A percentile compares a stretch with the other conserved stretches of the same genome.
These are phyloP conservation scores for Elongisporangium senticosum DNA, from an alignment of 352 stramenopile genomes.

Conservation along the genomic window DNA sequence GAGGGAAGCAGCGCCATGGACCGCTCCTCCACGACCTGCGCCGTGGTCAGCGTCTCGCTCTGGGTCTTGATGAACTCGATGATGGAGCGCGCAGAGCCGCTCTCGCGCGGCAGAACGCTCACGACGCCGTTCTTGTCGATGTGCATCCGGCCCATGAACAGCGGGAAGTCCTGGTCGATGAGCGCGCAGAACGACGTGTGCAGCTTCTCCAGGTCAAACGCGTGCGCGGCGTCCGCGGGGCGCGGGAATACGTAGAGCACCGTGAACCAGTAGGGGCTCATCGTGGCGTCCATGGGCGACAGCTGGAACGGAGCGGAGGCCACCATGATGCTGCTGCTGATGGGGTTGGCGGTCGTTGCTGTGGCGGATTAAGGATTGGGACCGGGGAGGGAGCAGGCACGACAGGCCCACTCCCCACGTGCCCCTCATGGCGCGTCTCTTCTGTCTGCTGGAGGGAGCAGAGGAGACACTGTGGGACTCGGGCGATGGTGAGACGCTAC, in stretches of 20 bases:
- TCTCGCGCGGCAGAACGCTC: constrained; percentile 21
- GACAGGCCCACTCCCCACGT: too few relatives aligned
- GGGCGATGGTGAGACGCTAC: too few relatives aligned
- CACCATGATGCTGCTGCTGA: constrained; percentile 1
- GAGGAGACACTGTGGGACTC: too few relatives aligned
- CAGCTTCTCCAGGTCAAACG: constrained; percentile 37
- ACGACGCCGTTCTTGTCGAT: constrained; percentile 24
- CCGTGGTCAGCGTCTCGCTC: constrained; percentile 16
- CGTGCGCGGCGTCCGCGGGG: neutral
- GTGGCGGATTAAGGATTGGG: too few relatives aligned
- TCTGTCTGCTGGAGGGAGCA: too few relatives aligned
- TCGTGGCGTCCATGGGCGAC: constrained; percentile 46
- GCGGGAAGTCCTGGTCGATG: constrained; percentile 41
- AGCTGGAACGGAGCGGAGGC: constrained; percentile 12
- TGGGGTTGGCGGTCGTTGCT: too few relatives aligned
- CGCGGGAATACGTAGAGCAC: constrained; percentile 47
- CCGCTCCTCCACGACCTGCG: constrained; percentile 19
- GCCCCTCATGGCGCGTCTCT: too few relatives aligned
- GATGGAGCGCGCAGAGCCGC: constrained; percentile 6
- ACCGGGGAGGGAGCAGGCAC: too few relatives aligned
- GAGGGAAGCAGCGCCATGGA: too few relatives aligned
- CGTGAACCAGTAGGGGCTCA: constrained; percentile 34
- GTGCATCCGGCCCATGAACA: constrained; percentile 27
- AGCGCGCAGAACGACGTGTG: constrained; percentile 23
- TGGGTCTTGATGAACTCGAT: constrained; percentile 35